phyloP scores from a whole-genome alignment of 805 yeast species.

The Tetrapisispora pingtungensis region DNA sequence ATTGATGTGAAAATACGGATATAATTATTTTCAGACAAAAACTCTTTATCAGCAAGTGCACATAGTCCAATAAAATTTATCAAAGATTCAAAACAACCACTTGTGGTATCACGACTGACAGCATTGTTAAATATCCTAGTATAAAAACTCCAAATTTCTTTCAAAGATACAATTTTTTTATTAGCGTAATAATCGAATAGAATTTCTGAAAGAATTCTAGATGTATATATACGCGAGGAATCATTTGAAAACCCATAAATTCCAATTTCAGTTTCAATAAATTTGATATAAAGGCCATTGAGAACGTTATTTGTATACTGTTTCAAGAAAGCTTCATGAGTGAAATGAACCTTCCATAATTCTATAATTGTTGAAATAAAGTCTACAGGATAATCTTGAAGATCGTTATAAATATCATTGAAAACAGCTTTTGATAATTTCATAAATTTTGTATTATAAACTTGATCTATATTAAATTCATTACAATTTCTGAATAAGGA shows the following conservation, averaged over 20 bases:
- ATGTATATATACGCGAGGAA: conserved; percentile 20
- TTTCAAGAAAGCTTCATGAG: conserved; percentile 15
- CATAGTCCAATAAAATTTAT: conserved; percentile 28
- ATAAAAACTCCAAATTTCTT: conserved; percentile 17
- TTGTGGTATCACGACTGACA: conserved; percentile 18
- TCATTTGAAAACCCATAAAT: conserved; percentile 24
- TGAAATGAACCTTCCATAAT: conserved; percentile 16
- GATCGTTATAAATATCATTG: conserved; percentile 13
- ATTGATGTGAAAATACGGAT: conserved; percentile 18
- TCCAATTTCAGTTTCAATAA: conserved; percentile 20
- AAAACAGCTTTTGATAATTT: conserved; percentile 20
- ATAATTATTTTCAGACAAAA: conserved; percentile 21
- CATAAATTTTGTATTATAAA: conserved; percentile 14
- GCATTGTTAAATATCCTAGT: conserved; percentile 13
- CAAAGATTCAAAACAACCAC: conserved; percentile 31
- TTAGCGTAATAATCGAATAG: conserved; percentile 21
- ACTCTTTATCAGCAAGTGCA: conserved; percentile 19
- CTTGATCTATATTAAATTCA: conserved; percentile 5
- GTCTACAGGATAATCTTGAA: conserved; percentile 19
- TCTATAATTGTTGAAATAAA: conserved; percentile 21
- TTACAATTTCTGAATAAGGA: conserved; percentile 15
- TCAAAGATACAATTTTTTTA: conserved; percentile 11
- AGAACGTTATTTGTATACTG: conserved; percentile 14
- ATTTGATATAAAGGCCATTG: conserved; percentile 13
- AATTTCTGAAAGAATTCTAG: conserved; percentile 30